phyloP scores from a whole-genome alignment of 257 asterid genomes.

The Galeopsis tetrahit region DNA sequence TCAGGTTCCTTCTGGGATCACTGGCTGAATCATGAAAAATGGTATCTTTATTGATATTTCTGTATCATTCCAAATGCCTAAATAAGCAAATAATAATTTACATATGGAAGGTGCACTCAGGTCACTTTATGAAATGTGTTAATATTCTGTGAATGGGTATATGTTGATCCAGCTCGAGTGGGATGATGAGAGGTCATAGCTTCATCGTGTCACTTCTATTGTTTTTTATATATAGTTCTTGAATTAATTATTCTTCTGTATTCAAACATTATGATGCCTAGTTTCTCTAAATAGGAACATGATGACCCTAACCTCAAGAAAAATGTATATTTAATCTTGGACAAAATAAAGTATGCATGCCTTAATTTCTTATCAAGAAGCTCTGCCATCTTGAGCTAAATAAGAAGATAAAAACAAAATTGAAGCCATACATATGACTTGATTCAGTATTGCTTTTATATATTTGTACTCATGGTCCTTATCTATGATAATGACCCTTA shows the following conservation, averaged over 20 bases:
- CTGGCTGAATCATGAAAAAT: constrained; percentile 21
- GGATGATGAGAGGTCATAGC: neutral
- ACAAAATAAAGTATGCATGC: neutral
- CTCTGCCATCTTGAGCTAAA: constrained; percentile 7
- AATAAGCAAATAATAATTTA: neutral
- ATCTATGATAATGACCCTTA: constrained; percentile 2
- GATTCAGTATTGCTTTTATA: neutral
- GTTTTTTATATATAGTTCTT: neutral
- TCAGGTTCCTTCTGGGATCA: constrained; percentile 22
- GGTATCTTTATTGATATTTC: constrained; percentile 16
- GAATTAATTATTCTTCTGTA: neutral
- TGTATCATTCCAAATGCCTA: constrained; percentile 21
- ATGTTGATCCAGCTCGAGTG: neutral
- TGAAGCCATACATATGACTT: constrained; percentile 6
- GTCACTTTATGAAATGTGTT: neutral
- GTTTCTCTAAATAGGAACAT: too few species aligned
- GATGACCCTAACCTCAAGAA: constrained; percentile 2
- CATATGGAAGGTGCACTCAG: constrained; percentile 9
- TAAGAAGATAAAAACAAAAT: neutral
- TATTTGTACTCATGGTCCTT: neutral
- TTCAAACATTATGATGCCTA: neutral
- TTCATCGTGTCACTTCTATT: neutral
- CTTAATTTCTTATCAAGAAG: constrained; percentile 13
- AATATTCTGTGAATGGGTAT: neutral
- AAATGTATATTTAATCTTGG: neutral